Conservation (phyloP, 805 yeast species). For the Ogataea trehalophila region DNA sequence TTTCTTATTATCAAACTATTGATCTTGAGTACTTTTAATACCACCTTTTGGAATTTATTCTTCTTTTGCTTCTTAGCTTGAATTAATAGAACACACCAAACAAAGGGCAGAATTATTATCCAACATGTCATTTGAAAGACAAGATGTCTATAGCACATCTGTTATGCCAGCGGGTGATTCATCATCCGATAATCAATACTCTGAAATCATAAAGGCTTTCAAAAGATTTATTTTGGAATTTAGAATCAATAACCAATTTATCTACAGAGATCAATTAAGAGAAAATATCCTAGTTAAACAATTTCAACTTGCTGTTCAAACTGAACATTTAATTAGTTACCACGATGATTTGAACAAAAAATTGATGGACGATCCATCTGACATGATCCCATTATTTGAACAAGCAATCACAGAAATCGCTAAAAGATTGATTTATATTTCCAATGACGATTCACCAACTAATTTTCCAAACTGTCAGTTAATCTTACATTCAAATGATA, state of each 20-base stretch:
- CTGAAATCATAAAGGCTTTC: constrained; percentile 73
- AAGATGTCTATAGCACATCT: constrained; percentile 68
- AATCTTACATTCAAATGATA: constrained; percentile 67
- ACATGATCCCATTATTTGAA: constrained; percentile 82
- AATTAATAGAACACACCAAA: not conserved
- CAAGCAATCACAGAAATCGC: constrained; percentile 83
- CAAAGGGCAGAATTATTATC: not conserved
- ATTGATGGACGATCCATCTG: constrained; percentile 81
- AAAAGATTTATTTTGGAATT: constrained; percentile 80
- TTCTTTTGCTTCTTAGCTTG: too few relatives aligned
- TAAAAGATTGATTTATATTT: constrained; percentile 54
- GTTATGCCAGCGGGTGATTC: constrained; percentile 79
- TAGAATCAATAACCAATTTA: constrained; percentile 73
- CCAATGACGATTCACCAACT: constrained; percentile 45
- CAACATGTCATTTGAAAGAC: constrained; percentile 67
- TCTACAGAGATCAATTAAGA: constrained; percentile 86
- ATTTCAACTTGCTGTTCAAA: constrained; percentile 66
- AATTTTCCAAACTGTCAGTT: constrained; percentile 81
- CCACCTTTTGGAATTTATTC: too few relatives aligned
- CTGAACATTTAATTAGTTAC: constrained; percentile 81
- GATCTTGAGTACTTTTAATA: too few relatives aligned
- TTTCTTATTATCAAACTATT: too few relatives aligned
- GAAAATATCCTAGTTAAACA: constrained; percentile 78
- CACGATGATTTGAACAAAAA: constrained; percentile 86
- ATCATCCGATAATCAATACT: constrained; percentile 54